Evolutionary conservation across 2,329 filamentous ascomycete genomes (phyloP).

Genomic region (Xylariomycetidae sp.): DNA sequence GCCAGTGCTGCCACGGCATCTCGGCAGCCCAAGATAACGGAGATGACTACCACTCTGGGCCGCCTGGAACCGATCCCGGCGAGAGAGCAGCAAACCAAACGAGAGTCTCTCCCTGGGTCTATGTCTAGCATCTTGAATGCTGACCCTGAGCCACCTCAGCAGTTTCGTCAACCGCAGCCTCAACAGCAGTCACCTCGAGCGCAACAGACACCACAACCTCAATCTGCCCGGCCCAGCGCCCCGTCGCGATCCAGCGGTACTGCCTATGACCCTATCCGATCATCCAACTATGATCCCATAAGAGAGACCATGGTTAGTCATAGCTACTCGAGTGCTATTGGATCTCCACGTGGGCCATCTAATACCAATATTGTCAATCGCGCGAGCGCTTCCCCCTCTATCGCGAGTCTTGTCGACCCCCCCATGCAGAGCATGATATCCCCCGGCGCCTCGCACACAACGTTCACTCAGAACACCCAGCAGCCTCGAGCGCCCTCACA

Average conservation of each 20-base stretch:
- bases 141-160: slow-evolving; percentile 39
- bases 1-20: slow-evolving; percentile 19
- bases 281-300: slow-evolving; percentile 62
- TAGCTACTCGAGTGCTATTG: slow-evolving; percentile 42
- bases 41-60: slow-evolving; percentile 24
- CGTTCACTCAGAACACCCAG: slow-evolving; percentile 28
- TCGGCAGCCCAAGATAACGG: slow-evolving; percentile 37
- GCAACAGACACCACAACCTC: slow-evolving; percentile 39
- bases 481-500: too few relatives aligned
- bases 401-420: slow-evolving; percentile 83
- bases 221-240: slow-evolving; percentile 31
- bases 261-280: slow-evolving; percentile 86
- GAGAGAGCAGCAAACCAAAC: slow-evolving; percentile 46
- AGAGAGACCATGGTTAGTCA: slow-evolving; percentile 56
- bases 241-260: slow-evolving; percentile 66
- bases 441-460: slow-evolving; percentile 32
- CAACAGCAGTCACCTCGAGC: slow-evolving; percentile 36
- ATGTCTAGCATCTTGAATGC: slow-evolving; percentile 56
- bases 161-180: slow-evolving; percentile 40
- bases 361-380: slow-evolving; percentile 47
- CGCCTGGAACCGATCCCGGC: slow-evolving; percentile 33
- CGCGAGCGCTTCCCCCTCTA: slow-evolving; percentile 86
- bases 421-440: slow-evolving; percentile 40
- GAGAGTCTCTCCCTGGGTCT: slow-evolving; percentile 45
- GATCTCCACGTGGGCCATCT: slow-evolving; percentile 44